Percentiles rank a stretch among this genome's conserved stretches.
phyloP scores from a whole-genome alignment of 306 rosid species.

The Vigna reflexopilosa region DNA sequence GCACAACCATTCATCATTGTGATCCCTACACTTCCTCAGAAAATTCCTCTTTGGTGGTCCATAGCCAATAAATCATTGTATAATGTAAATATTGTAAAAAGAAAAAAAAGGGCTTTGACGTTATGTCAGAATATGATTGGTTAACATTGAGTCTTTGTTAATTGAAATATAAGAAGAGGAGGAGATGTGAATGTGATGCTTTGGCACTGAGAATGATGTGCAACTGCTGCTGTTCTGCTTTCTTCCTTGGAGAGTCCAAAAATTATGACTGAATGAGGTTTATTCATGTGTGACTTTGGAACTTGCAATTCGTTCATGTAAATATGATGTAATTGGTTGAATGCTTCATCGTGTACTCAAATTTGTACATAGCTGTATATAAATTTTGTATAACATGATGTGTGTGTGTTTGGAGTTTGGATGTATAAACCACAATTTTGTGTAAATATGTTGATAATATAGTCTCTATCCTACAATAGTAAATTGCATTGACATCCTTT shows the following conservation, averaged over 20 bases:
- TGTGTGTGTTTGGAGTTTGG: slow-evolving; percentile 22
- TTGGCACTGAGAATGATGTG: slow-evolving; percentile 37
- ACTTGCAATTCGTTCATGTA: slow-evolving; percentile 62
- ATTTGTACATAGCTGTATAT: slow-evolving; percentile 51
- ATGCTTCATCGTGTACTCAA: slow-evolving; percentile 43
- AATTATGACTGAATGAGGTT: slow-evolving; percentile 30
- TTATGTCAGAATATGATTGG: slow-evolving; percentile 49
- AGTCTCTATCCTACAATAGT: too few species aligned
- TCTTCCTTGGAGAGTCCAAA: slow-evolving; percentile 29
- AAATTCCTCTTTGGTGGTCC: slow-evolving; percentile 36
- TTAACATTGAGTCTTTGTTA: slow-evolving; percentile 36
- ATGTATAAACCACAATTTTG: slow-evolving; percentile 8
- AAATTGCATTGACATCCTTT: too few species aligned
- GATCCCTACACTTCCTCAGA: slow-evolving; percentile 35
- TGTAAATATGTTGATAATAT: neutral
- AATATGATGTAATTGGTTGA: slow-evolving; percentile 47
- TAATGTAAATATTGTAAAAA: slow-evolving; percentile 45
- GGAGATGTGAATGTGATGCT: slow-evolving; percentile 41
- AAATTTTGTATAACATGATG: slow-evolving; percentile 44
- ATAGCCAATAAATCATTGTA: slow-evolving; percentile 37
- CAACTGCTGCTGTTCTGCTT: slow-evolving; percentile 34
- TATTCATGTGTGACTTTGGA: slow-evolving; percentile 49
- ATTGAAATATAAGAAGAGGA: slow-evolving; percentile 37
- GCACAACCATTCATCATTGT: slow-evolving; percentile 24
- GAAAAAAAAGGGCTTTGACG: slow-evolving; percentile 12